A percentile compares a stretch with the other conserved stretches of the same genome.
Evolutionary conservation across 176 grass and related monocot genomes (phyloP).

Genomic region (Oryza meyeriana): DNA sequence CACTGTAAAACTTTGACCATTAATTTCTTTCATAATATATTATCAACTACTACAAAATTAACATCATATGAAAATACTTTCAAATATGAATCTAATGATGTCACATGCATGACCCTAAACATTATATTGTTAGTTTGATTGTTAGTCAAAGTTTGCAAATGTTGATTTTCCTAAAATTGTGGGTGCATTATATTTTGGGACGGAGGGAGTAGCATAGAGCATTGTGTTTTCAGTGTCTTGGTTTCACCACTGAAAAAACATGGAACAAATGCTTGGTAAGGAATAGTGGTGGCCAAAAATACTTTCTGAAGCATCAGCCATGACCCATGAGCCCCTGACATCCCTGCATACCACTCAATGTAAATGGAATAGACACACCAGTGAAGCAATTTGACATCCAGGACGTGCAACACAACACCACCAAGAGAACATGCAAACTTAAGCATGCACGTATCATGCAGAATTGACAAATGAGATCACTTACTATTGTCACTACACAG

Average conservation of each 20-base stretch:
- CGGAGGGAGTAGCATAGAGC: not conserved
- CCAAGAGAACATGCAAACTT: not conserved
- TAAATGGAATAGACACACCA: too few relatives aligned
- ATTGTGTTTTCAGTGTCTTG: not conserved
- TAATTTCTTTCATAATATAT: too few relatives aligned
- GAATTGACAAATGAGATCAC: not conserved
- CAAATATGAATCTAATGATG: too few relatives aligned
- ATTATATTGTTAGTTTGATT: too few relatives aligned
- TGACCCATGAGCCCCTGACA: not conserved
- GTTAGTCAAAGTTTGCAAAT: too few relatives aligned
- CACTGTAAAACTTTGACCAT: too few relatives aligned
- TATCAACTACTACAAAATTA: too few relatives aligned
- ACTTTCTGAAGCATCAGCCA: not conserved
- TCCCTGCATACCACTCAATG: not conserved
- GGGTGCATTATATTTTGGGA: too few relatives aligned
- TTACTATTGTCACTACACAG: not conserved
- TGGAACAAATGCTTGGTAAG: not conserved
- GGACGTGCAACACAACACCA: not conserved
- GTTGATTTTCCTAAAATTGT: too few relatives aligned
- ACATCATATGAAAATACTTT: too few relatives aligned
- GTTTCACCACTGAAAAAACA: conserved; percentile 14
- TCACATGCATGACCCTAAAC: too few relatives aligned
- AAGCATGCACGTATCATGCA: not conserved
- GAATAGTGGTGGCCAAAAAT: not conserved
- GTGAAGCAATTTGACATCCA: not conserved